Conservation (phyloP, 345 rosid genomes). For the Gossypium thurberi region DNA sequence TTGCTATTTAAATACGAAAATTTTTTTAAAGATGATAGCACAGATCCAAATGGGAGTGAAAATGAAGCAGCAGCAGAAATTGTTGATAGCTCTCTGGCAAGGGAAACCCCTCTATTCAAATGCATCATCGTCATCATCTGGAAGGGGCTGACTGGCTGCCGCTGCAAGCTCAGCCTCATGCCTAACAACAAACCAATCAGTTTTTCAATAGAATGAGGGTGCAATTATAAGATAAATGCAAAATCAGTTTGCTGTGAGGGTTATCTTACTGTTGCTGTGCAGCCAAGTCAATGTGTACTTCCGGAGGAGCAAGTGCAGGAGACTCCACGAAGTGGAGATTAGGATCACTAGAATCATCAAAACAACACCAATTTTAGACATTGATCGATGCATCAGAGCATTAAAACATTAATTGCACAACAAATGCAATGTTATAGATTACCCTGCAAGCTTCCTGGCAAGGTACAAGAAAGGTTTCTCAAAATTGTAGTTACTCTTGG, state of each 20-base stretch:
- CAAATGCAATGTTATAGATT: background rate
- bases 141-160: slow-evolving; percentile 14
- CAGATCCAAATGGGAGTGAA: background rate
- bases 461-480: slow-evolving; percentile 93
- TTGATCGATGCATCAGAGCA: background rate
- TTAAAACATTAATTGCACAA: background rate
- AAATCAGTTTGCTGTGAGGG: background rate
- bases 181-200: background rate
- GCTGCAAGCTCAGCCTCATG: slow-evolving; percentile 17
- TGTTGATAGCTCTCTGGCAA: background rate
- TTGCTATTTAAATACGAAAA: background rate
- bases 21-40: background rate
- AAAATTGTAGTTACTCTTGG: slow-evolving; percentile 88
- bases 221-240: background rate
- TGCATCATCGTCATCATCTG: slow-evolving; percentile 16
- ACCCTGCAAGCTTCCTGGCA: slow-evolving; percentile 88
- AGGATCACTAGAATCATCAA: slow-evolving; percentile 40
- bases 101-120: background rate
- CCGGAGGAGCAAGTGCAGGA: slow-evolving; percentile 88
- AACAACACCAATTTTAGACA: background rate
- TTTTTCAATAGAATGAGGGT: too few species aligned
- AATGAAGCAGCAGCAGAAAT: background rate
- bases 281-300: slow-evolving; percentile 71
- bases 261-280: slow-evolving; percentile 77
- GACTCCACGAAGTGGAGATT: slow-evolving; percentile 95